Conservation (phyloP, 306 rosid species). For the Glycine tomentella region DNA sequence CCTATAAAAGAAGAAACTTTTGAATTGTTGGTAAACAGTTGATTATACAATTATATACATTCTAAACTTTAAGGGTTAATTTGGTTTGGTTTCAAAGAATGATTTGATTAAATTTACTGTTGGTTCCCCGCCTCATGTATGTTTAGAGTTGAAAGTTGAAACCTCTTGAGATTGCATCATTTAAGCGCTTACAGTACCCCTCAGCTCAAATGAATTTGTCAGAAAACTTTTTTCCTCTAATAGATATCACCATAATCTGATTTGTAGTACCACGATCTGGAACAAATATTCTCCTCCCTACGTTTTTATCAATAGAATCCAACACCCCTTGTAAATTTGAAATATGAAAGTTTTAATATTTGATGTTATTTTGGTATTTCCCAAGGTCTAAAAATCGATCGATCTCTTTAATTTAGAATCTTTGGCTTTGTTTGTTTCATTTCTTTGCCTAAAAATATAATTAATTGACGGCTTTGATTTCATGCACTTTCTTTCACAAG, state of each 20-base stretch:
- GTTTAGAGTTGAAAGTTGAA: neutral
- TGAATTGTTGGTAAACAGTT: neutral
- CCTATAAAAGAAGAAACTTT: neutral
- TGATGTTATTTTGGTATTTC: no score
- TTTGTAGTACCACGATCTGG: constrained; percentile 3
- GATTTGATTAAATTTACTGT: neutral
- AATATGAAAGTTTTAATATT: neutral
- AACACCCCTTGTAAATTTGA: no score
- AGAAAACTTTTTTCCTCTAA: neutral
- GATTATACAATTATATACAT: neutral
- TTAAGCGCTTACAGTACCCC: neutral
- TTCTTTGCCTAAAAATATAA: neutral
- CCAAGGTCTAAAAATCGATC: neutral
- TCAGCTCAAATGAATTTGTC: constrained; percentile 13
- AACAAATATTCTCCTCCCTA: neutral
- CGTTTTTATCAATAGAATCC: neutral
- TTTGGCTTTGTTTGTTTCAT: no score
- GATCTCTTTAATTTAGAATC: neutral
- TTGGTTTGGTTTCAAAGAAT: neutral
- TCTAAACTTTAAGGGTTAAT: neutral
- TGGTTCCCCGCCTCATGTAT: neutral
- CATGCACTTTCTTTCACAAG: constrained; percentile 35
- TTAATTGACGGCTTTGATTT: neutral
- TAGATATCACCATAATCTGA: constrained; percentile 18
- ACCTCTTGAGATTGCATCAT: constrained; percentile 18